phyloP scores from a whole-genome alignment of 192 early-diverging fungal genomes.

The Linnemannia schmuckeri region DNA sequence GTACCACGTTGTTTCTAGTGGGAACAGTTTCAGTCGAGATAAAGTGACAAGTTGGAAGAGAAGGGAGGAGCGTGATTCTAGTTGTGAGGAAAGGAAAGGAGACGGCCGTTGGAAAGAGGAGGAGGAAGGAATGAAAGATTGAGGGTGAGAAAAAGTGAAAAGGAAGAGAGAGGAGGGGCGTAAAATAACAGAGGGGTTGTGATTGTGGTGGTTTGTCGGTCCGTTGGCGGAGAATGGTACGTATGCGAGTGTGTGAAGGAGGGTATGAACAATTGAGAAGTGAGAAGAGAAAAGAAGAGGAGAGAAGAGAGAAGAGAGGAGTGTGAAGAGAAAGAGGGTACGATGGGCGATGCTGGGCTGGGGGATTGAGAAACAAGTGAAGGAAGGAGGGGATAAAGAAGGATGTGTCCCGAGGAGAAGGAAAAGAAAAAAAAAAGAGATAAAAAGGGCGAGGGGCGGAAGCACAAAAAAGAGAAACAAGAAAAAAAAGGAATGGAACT shows the following conservation, averaged over 20 bases:
- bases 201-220: too few relatives aligned
- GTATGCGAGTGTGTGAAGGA: too few relatives aligned
- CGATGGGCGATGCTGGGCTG: not conserved
- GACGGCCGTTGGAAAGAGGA: constrained; percentile 17
- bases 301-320: not conserved
- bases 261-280: not conserved
- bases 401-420: not conserved
- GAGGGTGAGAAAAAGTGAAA: not conserved
- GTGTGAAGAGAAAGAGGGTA: not conserved
- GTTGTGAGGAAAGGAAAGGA: not conserved
- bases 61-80: not conserved
- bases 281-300: not conserved
- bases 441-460: not conserved
- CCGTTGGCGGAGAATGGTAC: too few relatives aligned
- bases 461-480: not conserved
- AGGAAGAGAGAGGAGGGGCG: not conserved
- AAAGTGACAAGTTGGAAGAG: not conserved
- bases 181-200: not conserved
- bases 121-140: not conserved
- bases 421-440: not conserved
- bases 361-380: not conserved
- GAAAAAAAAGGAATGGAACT: not conserved
- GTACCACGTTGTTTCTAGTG: not conserved
- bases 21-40: not conserved
- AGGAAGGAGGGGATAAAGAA: not conserved